Conservation (phyloP, 257 asterid genomes). For the Cruciata laevipes region DNA sequence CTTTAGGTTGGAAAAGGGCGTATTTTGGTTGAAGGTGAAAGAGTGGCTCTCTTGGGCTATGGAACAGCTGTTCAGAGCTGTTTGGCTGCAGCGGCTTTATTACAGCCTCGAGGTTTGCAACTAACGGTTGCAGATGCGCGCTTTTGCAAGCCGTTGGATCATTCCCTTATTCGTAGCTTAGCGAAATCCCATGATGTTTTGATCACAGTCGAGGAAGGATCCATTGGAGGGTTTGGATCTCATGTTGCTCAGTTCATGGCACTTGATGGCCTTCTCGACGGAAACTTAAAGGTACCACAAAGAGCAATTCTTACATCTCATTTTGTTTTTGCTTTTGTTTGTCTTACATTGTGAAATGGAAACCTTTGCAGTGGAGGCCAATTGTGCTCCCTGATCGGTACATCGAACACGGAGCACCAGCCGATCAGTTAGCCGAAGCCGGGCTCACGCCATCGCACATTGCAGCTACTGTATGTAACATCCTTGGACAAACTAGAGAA, state of each 20-base stretch:
- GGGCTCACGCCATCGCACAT: constrained; percentile 82
- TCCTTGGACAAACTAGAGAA: constrained; percentile 82
- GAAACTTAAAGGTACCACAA: constrained; percentile 57
- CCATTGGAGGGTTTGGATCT: constrained; percentile 97
- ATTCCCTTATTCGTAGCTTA: constrained; percentile 55
- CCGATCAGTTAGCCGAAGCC: constrained; percentile 59
- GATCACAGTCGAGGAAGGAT: constrained; percentile 93
- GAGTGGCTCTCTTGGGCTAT: constrained; percentile 86
- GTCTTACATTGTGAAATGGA: not conserved
- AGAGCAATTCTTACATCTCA: not conserved
- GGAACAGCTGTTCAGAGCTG: constrained; percentile 89
- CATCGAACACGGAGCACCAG: constrained; percentile 86
- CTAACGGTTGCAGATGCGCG: constrained; percentile 92
- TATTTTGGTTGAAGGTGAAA: constrained; percentile 72
- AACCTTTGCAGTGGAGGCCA: constrained; percentile 84
- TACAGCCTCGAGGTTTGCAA: constrained; percentile 48
- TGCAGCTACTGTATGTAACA: constrained; percentile 76
- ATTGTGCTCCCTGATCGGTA: constrained; percentile 92
- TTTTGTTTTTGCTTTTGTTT: not conserved
- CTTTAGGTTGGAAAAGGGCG: constrained; percentile 74
- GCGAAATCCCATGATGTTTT: constrained; percentile 80
- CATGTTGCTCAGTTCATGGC: constrained; percentile 96
- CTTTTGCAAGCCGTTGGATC: constrained; percentile 90
- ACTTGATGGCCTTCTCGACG: constrained; percentile 89
- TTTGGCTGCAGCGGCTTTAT: constrained; percentile 69